Evolutionary conservation across 2,329 filamentous ascomycete species (phyloP).

Genomic region (Fusarium nematophilum): DNA sequence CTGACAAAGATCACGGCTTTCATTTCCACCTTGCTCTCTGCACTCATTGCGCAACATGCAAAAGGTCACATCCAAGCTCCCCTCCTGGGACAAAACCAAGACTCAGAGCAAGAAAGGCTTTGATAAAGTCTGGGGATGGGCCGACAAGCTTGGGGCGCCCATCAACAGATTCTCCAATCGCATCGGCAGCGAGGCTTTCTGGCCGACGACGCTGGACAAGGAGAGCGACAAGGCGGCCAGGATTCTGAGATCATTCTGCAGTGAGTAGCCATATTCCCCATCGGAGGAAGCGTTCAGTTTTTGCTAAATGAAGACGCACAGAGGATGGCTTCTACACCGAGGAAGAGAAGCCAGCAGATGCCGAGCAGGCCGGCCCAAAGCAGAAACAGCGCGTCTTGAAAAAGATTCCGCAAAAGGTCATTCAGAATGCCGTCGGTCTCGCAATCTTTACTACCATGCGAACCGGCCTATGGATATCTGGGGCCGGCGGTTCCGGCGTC

Average conservation of each 20-base stretch:
- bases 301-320: constrained; percentile 33
- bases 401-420: constrained; percentile 67
- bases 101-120: constrained; percentile 72
- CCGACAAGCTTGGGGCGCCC: constrained; percentile 70
- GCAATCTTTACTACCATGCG: constrained; percentile 79
- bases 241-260: constrained; percentile 87
- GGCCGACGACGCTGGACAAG: constrained; percentile 86
- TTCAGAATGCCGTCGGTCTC: constrained; percentile 73
- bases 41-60: constrained; percentile 50
- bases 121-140: constrained; percentile 74
- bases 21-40: no score
- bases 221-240: constrained; percentile 90
- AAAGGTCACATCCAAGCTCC: constrained; percentile 48
- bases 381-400: constrained; percentile 60
- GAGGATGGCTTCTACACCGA: constrained; percentile 65
- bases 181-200: constrained; percentile 83
- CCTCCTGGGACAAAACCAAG: constrained; percentile 66
- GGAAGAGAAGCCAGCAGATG: constrained; percentile 42
- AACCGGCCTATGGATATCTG: constrained; percentile 73
- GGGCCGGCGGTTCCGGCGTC: constrained; percentile 74
- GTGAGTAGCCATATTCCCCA: constrained; percentile 56
- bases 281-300: no score
- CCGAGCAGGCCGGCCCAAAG: constrained; percentile 49
- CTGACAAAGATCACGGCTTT: no score
- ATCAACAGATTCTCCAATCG: constrained; percentile 85